Base-by-base conservation (phyloP, 2,329 filamentous ascomycete species). In the Penicillium sp. region DNA sequence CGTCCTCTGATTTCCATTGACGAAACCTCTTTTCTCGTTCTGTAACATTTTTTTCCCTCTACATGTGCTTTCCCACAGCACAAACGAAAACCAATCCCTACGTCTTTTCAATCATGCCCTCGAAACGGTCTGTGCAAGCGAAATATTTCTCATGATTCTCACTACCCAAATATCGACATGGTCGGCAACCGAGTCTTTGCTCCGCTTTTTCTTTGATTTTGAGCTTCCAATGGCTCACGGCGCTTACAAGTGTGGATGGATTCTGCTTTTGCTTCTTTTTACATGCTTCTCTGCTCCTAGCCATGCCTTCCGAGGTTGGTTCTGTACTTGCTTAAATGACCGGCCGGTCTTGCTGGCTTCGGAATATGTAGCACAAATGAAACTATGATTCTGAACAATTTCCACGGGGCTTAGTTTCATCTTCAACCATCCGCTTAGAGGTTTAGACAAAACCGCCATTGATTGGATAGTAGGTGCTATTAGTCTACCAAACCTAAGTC, bases 281-380 rank as follows among this genome's bases (percentile, higher is more conserved):
- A 39, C 17, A 9, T 34, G 17, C 12, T 41, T 41, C 33, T 34
- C 43, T 32, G 22, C 22, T 42, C 41, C 38, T 37, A 37, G 10
- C 37, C 43, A 47, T 33, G 37, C 52, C 38, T 26, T 49, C 24
- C 24, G 45, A 15, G 42, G 28, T 15, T 45, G 42, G 34, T 17
- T 38, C 24, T 62, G 57, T 59, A 63, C 53, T 63, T 63, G 61
- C 64, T 54, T 54, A 49, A 53, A 48, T 38, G 34, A 43, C 33
- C 45, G 51, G 48, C 37, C 45, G 48, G 48, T 43, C 24, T 41
- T 51, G 41, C 39, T 53, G 52, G 47, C 33, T 51, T 38, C 42
- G 48, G 17, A 29, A 43, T 33, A 17, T 17, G 17, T 17, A 46
- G 47, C 43, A 53, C 31, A 31, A 51, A 55, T 42, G 7, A 37